Percentiles rank a stretch among this genome's conserved stretches.
Evolutionary conservation across 805 yeast species (phyloP).

Genomic region (Tanozyma kutaoensis): DNA sequence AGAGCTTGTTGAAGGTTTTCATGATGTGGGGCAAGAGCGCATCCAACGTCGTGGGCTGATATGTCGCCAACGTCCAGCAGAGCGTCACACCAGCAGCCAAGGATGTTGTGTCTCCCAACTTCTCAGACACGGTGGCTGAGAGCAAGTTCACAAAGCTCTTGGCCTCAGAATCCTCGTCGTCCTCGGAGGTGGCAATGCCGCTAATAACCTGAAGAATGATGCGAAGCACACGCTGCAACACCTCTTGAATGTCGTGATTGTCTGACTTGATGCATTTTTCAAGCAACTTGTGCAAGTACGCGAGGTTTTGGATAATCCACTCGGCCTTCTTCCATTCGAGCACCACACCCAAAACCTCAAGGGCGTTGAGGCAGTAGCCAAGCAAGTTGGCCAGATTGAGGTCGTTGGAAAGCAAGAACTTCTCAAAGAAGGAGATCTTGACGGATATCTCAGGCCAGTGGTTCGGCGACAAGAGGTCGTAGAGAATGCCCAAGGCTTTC

Average conservation of each 20-base stretch:
- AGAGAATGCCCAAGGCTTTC: constrained; percentile 66
- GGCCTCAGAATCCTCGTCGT: constrained; percentile 48
- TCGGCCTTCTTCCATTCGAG: constrained; percentile 61
- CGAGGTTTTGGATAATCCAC: constrained; percentile 69
- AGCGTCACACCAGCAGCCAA: constrained; percentile 79
- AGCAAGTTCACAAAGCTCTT: constrained; percentile 49
- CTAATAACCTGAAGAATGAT: constrained; percentile 56
- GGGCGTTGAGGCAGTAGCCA: constrained; percentile 77
- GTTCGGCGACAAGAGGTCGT: constrained; percentile 54
- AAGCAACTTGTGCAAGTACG: constrained; percentile 56
- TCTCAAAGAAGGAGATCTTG: constrained; percentile 76
- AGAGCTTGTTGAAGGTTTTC: constrained; percentile 79
- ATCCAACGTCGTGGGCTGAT: constrained; percentile 63
- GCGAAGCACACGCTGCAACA: constrained; percentile 61
- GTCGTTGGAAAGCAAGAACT: constrained; percentile 71
- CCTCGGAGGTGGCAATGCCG: constrained; percentile 23
- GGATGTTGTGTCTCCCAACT: constrained; percentile 59
- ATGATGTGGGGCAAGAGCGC: constrained; percentile 63
- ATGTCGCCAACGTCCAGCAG: constrained; percentile 70
- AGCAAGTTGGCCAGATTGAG: constrained; percentile 52
- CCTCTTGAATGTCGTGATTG: constrained; percentile 79
- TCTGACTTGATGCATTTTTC: constrained; percentile 75
- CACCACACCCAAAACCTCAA: constrained; percentile 78
- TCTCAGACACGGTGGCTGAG: constrained; percentile 63
- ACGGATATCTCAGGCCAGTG: constrained; percentile 88